Evolutionary conservation across 2,329 filamentous ascomycete genomes (phyloP).

Genomic region (Fusarium poae): DNA sequence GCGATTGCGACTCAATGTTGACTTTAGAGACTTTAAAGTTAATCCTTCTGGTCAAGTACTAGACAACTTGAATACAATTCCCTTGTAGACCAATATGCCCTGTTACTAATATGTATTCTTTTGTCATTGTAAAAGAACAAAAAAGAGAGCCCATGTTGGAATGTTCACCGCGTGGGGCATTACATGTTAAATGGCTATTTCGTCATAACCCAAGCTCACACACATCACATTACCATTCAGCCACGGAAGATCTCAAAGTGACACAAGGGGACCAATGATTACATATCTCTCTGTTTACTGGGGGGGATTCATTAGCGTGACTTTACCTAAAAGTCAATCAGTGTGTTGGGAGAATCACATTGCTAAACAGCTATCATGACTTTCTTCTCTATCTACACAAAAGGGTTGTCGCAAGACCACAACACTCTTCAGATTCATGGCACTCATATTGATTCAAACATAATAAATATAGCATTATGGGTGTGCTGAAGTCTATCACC

Average conservation of each 20-base stretch:
- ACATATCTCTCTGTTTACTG: not conserved
- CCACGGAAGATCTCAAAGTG: not conserved
- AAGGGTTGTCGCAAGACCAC: not conserved
- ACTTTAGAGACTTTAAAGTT: conserved; percentile 1
- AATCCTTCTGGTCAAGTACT: not conserved
- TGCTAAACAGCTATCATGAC: not conserved
- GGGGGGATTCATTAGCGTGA: not conserved
- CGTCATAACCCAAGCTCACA: conserved; percentile 39
- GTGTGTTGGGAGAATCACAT: not conserved
- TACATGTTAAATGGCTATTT: conserved; percentile 31
- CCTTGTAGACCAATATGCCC: not conserved
- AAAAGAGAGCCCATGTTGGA: not conserved
- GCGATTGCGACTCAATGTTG: conserved; percentile 16
- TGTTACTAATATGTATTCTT: not conserved
- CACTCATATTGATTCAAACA: not conserved
- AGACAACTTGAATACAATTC: not conserved
- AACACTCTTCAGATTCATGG: not conserved
- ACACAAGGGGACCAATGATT: not conserved
- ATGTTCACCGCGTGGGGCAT: conserved; percentile 19
- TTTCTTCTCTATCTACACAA: not conserved
- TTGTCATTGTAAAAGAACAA: not conserved
- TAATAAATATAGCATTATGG: conserved; percentile 6
- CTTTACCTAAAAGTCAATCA: not conserved
- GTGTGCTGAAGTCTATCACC: conserved; percentile 11
- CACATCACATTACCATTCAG: conserved; percentile 3